Evolutionary conservation across 306 rosid species (phyloP).

Genomic region (Cicer arietinum): DNA sequence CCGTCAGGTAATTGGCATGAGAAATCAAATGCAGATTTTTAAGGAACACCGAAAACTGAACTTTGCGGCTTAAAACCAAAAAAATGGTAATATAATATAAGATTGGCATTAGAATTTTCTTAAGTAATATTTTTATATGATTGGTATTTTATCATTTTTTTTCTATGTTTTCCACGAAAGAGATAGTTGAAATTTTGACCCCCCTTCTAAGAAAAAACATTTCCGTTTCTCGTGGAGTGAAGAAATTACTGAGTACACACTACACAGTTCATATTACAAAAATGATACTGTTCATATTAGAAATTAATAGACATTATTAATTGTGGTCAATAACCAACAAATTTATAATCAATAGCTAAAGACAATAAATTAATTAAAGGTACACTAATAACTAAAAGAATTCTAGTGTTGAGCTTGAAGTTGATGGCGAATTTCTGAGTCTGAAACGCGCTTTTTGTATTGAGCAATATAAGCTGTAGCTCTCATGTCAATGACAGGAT

Average conservation of each 20-base stretch:
- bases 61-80: background rate
- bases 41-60: background rate
- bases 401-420: slow-evolving; percentile 49
- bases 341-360: slow-evolving; percentile 34
- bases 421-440: slow-evolving; percentile 55
- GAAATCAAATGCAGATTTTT: background rate
- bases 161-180: no score
- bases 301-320: background rate
- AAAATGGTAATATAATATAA: no score
- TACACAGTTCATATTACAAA: no score
- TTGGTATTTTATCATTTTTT: no score
- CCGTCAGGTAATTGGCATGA: background rate
- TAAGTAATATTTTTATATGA: no score
- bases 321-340: slow-evolving; percentile 20
- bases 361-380: slow-evolving; percentile 16
- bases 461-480: slow-evolving; percentile 64
- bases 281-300: no score
- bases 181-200: no score
- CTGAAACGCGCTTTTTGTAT: slow-evolving; percentile 61
- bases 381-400: background rate
- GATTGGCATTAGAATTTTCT: no score
- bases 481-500: slow-evolving; percentile 71
- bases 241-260: background rate
- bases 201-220: no score
- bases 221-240: background rate